A percentile compares a stretch with the other conserved stretches of the same genome.
These are phyloP conservation scores for Quercus tomentella DNA, from an alignment of 331 rosid genomes.

Conservation along the genomic window DNA sequence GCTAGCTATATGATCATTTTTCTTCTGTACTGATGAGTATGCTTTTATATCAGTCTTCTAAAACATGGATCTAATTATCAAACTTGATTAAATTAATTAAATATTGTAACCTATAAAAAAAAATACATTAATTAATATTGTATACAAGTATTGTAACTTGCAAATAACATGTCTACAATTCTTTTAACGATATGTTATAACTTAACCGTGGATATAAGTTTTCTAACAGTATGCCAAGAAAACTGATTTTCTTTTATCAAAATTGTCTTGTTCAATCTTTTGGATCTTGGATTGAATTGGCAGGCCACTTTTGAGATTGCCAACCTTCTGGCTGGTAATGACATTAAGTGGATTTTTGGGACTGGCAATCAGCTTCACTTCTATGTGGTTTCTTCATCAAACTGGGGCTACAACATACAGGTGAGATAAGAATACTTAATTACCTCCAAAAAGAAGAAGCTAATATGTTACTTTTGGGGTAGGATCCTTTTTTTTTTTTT, in stretches of 20 bases:
- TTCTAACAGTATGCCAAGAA: not conserved
- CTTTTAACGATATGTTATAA: not conserved
- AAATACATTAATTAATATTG: not conserved
- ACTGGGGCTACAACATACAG: constrained; percentile 99
- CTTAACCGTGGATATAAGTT: not conserved
- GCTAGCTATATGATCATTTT: not conserved
- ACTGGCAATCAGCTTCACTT: constrained; percentile 95
- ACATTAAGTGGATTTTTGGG: constrained; percentile 93
- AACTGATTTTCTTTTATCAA: not conserved
- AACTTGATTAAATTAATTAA: not conserved
- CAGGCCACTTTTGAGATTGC: constrained; percentile 93
- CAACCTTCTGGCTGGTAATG: constrained; percentile 89
- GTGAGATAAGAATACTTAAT: constrained; percentile 31
- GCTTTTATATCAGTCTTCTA: not conserved
- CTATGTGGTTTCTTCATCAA: constrained; percentile 99
- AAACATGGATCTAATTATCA: not conserved
- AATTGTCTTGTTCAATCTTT: not conserved
- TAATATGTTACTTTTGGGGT: not conserved
- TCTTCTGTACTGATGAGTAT: not conserved
- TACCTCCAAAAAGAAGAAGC: not conserved
- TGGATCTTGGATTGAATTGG: constrained; percentile 19
- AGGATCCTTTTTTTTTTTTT: not conserved
- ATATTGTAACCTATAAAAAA: no score
- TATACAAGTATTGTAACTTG: not conserved
- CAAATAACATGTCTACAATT: not conserved